Percentiles rank a stretch among this genome's conserved stretches.
Conservation (phyloP, 2,329 filamentous ascomycete genomes). For the Hirsutella thompsonii region DNA sequence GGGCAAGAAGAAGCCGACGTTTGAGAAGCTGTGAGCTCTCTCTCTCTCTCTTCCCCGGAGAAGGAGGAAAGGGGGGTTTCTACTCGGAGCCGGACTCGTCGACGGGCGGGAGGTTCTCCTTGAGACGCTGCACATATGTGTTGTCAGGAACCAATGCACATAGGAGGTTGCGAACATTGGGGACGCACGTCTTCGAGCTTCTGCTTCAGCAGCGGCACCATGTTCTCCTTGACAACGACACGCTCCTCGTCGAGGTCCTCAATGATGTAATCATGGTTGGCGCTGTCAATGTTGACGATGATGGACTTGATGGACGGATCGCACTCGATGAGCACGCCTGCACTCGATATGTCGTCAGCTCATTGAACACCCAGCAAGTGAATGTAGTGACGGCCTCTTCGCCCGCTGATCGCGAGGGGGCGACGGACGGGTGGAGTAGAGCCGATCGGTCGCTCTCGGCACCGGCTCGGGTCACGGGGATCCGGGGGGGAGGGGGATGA, state of each 20-base stretch:
- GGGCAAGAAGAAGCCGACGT: constrained; percentile 64
- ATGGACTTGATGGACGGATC: constrained; percentile 83
- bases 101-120: constrained; percentile 36
- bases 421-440: too few relatives aligned
- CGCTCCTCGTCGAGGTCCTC: constrained; percentile 70
- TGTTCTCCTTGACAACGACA: constrained; percentile 62
- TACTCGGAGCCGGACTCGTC: constrained; percentile 41
- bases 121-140: constrained; percentile 27
- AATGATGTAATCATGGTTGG: constrained; percentile 62
- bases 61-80: neutral
- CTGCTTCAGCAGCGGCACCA: constrained; percentile 53
- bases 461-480: too few relatives aligned
- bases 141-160: neutral
- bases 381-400: too few relatives aligned
- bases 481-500: neutral
- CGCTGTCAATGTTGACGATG: constrained; percentile 62
- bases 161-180: neutral
- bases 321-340: constrained; percentile 65
- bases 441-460: too few relatives aligned
- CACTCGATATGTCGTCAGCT: neutral
- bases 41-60: too few relatives aligned
- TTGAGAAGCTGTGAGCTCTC: constrained; percentile 61
- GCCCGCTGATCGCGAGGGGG: too few relatives aligned
- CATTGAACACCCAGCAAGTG: neutral
- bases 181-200: constrained; percentile 53